Base-by-base conservation (phyloP, 1,284 basidiomycete species). In the Leccinum pachyderme region DNA sequence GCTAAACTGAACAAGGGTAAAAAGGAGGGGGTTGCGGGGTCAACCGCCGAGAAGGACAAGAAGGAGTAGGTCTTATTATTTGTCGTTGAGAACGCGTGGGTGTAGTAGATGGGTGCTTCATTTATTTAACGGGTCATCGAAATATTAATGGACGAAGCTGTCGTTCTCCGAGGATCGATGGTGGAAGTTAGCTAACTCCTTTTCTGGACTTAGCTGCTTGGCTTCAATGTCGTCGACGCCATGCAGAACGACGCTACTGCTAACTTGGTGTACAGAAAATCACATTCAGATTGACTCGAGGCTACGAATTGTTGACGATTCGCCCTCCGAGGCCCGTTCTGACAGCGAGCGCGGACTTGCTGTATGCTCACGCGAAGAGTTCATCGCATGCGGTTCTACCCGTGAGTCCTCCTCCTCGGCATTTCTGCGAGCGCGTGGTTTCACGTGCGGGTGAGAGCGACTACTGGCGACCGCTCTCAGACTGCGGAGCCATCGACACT, bases 211-310 rank as follows among this genome's bases (percentile, higher is more conserved):
- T 66, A 12, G 6, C 11, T 39, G 37, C 37, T n/a, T 18, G 18
- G 54, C 51, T 58, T 32, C 15, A 54, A 60, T 49, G 52, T 58
- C 63, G 68, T 56, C 59, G 35, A 56, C 59, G 41, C 54, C 58
- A 29, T 52, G 55, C 45, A 60, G 13, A 37, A 49, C 54, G 25
- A 18, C 53, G 18, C 31, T 47, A 47, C 47, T 82, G 27, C 59
- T 81, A 9, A 60, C 65, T 44, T 85, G 82, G 82, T 82, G 80
- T 62, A 47, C 66, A 24, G 59, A 68, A 28, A 75, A 78, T 61
- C 70, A 68, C 53, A 65, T 85, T 47, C 62, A 64, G 54, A 75
- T 85, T 53, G 80, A 83, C 63, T 53, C 71, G 13, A 68, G 74
- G 45, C 62, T 86, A n/a, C 63, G 70, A 45, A 58, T 84, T 52